Evolutionary conservation across 2,329 filamentous ascomycete species (phyloP).

Genomic region (Aspergillus fumigatiaffinis): DNA sequence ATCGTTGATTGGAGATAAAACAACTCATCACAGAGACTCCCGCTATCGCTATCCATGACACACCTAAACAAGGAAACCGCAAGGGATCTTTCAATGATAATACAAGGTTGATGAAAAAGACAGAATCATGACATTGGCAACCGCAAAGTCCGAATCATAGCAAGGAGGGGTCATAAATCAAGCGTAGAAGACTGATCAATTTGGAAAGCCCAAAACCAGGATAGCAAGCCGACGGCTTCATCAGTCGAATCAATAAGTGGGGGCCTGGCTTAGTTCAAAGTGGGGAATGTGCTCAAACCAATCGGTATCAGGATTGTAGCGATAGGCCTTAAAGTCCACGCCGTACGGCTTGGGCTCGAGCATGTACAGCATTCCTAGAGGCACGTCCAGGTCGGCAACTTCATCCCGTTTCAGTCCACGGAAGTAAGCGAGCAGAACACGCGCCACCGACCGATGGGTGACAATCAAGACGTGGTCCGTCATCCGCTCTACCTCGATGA

Average conservation of each 20-base stretch:
- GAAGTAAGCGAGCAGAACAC: constrained; percentile 94
- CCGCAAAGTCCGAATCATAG: not conserved
- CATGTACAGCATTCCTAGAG: constrained; percentile 87
- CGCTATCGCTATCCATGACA: not conserved
- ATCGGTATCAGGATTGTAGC: constrained; percentile 71
- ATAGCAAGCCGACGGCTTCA: no score
- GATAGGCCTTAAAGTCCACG: constrained; percentile 93
- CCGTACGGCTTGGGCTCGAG: constrained; percentile 98
- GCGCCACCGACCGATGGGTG: constrained; percentile 85
- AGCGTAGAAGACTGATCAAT: not conserved
- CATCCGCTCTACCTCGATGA: constrained; percentile 94
- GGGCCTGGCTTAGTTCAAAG: constrained; percentile 63
- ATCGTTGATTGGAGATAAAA: not conserved
- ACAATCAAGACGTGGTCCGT: constrained; percentile 92
- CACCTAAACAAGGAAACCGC: not conserved
- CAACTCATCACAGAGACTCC: not conserved
- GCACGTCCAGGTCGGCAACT: constrained; percentile 91
- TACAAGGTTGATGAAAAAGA: not conserved
- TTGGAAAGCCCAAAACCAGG: constrained; percentile 13
- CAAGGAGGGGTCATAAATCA: not conserved
- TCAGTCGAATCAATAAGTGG: constrained; percentile 5
- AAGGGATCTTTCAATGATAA: not conserved
- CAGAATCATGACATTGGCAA: not conserved
- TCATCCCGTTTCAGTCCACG: constrained; percentile 86
- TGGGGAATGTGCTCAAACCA: constrained; percentile 85